These are phyloP conservation scores for Pterocarpus santalinus DNA, from an alignment of 306 rosid species.

Conservation along the genomic window DNA sequence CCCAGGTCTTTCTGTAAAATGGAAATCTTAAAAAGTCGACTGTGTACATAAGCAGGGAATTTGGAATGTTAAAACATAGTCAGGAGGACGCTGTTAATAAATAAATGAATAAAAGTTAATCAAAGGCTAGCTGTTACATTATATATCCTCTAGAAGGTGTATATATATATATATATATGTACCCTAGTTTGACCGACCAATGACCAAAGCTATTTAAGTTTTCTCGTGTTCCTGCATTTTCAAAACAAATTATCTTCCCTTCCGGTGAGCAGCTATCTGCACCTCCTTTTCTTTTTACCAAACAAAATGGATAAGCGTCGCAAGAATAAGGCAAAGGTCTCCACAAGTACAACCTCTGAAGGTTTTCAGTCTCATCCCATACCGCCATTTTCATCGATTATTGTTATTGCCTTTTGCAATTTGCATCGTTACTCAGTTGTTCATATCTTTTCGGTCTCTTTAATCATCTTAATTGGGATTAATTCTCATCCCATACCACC, in stretches of 20 bases:
- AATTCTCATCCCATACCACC: not conserved
- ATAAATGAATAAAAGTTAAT: not conserved
- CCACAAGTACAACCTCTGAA: constrained; percentile 36
- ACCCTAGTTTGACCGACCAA: constrained; percentile 18
- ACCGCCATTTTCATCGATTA: not conserved
- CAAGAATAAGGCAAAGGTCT: constrained; percentile 33
- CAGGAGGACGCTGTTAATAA: not conserved
- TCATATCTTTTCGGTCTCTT: too few relatives aligned
- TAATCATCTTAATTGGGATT: too few relatives aligned
- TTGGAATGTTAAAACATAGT: constrained; percentile 18
- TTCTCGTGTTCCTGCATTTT: not conserved
- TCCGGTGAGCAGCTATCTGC: not conserved
- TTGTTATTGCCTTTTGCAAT: not conserved
- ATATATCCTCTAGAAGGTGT: constrained; percentile 40
- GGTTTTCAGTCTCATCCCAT: constrained; percentile 16
- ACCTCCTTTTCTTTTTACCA: not conserved
- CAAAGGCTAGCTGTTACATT: not conserved
- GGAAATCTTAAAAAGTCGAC: not conserved
- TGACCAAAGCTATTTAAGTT: not conserved
- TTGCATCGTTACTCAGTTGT: not conserved
- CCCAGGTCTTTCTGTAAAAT: not conserved
- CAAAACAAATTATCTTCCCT: not conserved
- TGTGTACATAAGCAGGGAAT: not conserved
- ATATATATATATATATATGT: not conserved
- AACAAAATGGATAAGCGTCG: constrained; percentile 27